Evolutionary conservation across 2,329 filamentous ascomycete genomes (phyloP).

Genomic region (Boeremia exigua): DNA sequence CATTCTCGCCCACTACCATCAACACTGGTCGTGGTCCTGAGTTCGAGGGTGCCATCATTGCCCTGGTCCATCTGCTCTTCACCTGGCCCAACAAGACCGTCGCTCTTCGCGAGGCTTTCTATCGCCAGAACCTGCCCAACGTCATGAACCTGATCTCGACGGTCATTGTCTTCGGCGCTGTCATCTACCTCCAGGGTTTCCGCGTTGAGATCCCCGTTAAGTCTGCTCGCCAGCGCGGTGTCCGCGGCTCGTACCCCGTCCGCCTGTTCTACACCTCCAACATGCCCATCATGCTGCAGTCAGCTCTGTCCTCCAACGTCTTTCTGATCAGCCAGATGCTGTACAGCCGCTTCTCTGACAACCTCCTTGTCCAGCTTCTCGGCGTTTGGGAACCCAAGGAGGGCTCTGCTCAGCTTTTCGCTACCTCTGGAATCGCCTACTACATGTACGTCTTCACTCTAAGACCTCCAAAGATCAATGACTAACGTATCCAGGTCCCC

Average conservation of each 20-base stretch:
- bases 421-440: slow-evolving; percentile 92
- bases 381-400: slow-evolving; percentile 99
- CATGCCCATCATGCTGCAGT: slow-evolving; percentile 99
- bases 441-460: slow-evolving; percentile 72
- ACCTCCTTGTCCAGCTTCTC: slow-evolving; percentile 95
- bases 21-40: slow-evolving; percentile 99
- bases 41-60: slow-evolving; percentile 98
- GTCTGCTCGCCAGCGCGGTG: slow-evolving; percentile 97
- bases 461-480: neutral
- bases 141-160: slow-evolving; percentile 98
- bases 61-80: slow-evolving; percentile 95
- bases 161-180: slow-evolving; percentile 89
- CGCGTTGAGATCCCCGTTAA: slow-evolving; percentile 99
- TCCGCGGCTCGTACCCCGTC: slow-evolving; percentile 96
- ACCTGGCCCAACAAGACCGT: slow-evolving; percentile 99
- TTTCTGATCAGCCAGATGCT: slow-evolving; percentile 99
- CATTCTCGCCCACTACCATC: slow-evolving; percentile 98
- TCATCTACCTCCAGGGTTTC: slow-evolving; percentile 99
- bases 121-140: slow-evolving; percentile 98
- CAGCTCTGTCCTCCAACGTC: slow-evolving; percentile 96
- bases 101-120: slow-evolving; percentile 97
- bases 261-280: slow-evolving; percentile 99
- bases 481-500: slow-evolving; percentile 64
- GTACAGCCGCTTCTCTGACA: slow-evolving; percentile 98
- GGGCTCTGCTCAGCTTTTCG: slow-evolving; percentile 93